A percentile compares a stretch with the other conserved stretches of the same genome.
These are phyloP conservation scores for Magnaporthales sp. DNA, from an alignment of 2,329 filamentous ascomycete genomes.

Conservation along the genomic window DNA sequence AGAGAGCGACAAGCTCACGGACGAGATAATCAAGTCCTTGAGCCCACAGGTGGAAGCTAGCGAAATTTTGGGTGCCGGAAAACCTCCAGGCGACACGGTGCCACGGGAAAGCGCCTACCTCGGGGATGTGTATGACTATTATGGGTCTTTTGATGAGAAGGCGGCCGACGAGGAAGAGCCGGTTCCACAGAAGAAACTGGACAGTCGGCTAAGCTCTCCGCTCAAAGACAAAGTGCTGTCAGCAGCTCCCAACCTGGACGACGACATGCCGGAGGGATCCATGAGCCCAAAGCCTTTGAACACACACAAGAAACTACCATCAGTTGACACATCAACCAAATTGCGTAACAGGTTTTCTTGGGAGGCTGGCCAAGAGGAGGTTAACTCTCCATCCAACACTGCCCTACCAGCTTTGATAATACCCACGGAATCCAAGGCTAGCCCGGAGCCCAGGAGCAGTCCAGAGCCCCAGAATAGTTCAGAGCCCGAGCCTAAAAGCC, in stretches of 20 bases:
- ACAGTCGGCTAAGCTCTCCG: background rate
- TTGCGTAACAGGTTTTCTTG: slow-evolving; percentile 30
- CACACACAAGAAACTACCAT: slow-evolving; percentile 1
- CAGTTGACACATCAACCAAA: background rate
- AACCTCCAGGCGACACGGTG: slow-evolving; percentile 2
- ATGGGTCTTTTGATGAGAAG: slow-evolving; percentile 39
- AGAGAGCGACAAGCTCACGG: slow-evolving; percentile 62
- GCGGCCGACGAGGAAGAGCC: slow-evolving; percentile 5
- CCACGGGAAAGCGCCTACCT: slow-evolving; percentile 53
- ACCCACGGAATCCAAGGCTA: background rate
- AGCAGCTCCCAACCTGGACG: background rate
- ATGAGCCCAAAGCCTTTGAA: slow-evolving; percentile 4
- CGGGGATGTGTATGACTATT: slow-evolving; percentile 59
- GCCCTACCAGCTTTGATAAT: background rate
- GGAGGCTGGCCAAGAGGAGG: slow-evolving; percentile 24
- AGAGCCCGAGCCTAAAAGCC: slow-evolving; percentile 5
- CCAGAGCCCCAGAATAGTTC: too few species aligned
- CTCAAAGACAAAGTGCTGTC: background rate
- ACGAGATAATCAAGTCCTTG: slow-evolving; percentile 67
- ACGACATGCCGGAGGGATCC: background rate
- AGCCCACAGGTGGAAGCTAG: slow-evolving; percentile 30
- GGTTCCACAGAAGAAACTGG: background rate
- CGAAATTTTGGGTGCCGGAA: background rate
- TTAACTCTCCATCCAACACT: slow-evolving; percentile 4
- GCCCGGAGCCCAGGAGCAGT: background rate